Conservation (phyloP, 1,284 basidiomycete species). For the Puccinia sorghi region DNA sequence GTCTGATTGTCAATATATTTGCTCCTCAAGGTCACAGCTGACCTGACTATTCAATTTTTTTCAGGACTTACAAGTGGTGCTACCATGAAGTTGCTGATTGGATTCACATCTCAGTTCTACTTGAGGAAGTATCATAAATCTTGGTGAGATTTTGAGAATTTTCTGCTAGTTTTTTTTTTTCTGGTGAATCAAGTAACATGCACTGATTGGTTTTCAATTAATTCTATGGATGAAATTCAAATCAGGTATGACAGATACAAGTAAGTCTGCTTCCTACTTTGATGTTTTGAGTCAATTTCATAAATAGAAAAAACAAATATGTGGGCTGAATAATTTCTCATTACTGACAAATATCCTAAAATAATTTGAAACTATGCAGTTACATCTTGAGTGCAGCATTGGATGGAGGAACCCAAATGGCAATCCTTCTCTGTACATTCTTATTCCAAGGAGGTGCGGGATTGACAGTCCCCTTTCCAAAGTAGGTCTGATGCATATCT, state of each 20-base stretch:
- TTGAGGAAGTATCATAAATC: conserved; percentile 37
- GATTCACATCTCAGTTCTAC: conserved; percentile 44
- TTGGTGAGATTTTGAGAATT: conserved; percentile 22
- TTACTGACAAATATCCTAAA: background rate
- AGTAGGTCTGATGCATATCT: conserved; percentile 15
- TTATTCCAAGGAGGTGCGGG: conserved; percentile 46
- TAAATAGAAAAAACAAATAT: background rate
- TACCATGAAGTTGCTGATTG: conserved; percentile 36
- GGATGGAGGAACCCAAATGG: conserved; percentile 47
- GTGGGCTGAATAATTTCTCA: background rate
- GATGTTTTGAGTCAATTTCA: background rate
- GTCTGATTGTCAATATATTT: conserved; percentile 5
- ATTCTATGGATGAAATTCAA: background rate
- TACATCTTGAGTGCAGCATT: conserved; percentile 48
- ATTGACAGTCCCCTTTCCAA: conserved; percentile 25
- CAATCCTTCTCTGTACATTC: conserved; percentile 41
- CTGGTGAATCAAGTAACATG: background rate
- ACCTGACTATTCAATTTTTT: background rate
- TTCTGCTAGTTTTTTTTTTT: background rate
- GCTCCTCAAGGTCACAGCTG: background rate
- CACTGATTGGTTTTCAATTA: background rate
- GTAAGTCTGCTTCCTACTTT: conserved; percentile 18
- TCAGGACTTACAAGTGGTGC: conserved; percentile 46
- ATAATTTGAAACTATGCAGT: conserved; percentile 15
- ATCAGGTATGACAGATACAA: conserved; percentile 47